Percentiles rank a stretch among this genome's conserved stretches.
phyloP scores from a whole-genome alignment of 257 asterid genomes.

The Eucommia ulmoides region DNA sequence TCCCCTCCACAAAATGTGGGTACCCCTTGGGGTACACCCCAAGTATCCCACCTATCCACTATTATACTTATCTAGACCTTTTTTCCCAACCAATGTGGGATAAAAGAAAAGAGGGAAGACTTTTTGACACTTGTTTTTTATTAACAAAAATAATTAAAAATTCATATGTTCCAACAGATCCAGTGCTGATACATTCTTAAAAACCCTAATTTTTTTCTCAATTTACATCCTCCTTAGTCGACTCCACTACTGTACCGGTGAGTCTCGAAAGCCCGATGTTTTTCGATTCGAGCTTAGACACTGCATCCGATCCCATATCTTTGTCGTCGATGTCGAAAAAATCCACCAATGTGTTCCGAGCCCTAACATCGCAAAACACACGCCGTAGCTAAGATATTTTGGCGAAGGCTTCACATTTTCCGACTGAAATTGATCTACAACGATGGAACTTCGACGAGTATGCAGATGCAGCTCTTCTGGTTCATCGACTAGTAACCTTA shows the following conservation, averaged over 20 bases:
- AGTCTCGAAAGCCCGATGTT: conserved; percentile 40
- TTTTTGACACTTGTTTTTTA: too few relatives aligned
- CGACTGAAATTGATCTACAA: conserved; percentile 49
- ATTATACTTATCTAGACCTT: too few relatives aligned
- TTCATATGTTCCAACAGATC: too few relatives aligned
- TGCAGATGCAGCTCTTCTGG: neutral
- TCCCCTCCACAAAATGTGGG: too few relatives aligned
- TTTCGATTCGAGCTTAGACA: conserved; percentile 54
- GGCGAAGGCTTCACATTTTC: conserved; percentile 35
- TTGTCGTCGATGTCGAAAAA: conserved; percentile 55
- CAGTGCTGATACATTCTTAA: conserved; percentile 14
- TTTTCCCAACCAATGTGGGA: too few relatives aligned
- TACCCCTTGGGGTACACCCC: too few relatives aligned
- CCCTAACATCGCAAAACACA: conserved; percentile 62
- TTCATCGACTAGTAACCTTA: neutral
- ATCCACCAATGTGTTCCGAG: conserved; percentile 38
- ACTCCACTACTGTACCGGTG: conserved; percentile 28
- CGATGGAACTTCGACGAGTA: conserved; percentile 61
- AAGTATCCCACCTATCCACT: too few relatives aligned
- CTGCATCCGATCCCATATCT: conserved; percentile 29
- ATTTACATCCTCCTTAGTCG: conserved; percentile 7
- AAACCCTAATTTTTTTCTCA: conserved; percentile 27
- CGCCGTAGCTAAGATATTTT: conserved; percentile 53
- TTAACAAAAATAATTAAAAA: too few relatives aligned
- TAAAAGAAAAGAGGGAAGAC: too few relatives aligned